Conservation (phyloP, 257 asterid genomes). For the Scutellaria minor region DNA sequence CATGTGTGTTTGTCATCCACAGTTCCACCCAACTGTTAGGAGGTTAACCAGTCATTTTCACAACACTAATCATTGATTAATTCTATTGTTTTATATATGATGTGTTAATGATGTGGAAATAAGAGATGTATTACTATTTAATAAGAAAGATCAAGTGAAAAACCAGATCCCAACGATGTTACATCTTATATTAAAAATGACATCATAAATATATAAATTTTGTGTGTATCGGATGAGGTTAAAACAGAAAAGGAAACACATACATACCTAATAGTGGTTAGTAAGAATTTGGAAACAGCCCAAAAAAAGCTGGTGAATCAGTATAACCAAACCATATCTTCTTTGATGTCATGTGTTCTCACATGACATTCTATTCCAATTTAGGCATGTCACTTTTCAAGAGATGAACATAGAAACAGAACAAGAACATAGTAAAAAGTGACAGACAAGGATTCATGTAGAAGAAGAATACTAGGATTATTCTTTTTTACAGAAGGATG, state of each 20-base stretch:
- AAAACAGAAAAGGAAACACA: not conserved
- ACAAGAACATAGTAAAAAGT: not conserved
- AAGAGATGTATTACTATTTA: no score
- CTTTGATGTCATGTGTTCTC: constrained; percentile 23
- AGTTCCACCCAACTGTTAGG: not conserved
- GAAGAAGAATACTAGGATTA: constrained; percentile 26
- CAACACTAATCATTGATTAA: not conserved
- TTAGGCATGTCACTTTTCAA: not conserved
- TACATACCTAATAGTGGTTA: not conserved
- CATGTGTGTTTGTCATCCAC: constrained; percentile 4
- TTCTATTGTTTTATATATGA: no score
- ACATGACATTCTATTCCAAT: constrained; percentile 30
- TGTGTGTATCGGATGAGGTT: not conserved
- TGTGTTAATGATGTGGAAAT: no score
- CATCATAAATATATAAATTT: no score
- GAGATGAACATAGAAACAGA: not conserved
- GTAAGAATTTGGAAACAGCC: not conserved
- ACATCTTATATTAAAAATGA: no score
- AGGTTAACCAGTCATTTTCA: constrained; percentile 35
- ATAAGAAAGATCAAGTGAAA: no score
- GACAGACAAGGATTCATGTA: not conserved
- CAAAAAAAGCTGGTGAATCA: no score
- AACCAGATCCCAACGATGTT: no score
- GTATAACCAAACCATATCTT: no score
- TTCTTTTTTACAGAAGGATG: constrained; percentile 34